phyloP scores from a whole-genome alignment of 805 yeast genomes.

The Blastobotrys attinorum region DNA sequence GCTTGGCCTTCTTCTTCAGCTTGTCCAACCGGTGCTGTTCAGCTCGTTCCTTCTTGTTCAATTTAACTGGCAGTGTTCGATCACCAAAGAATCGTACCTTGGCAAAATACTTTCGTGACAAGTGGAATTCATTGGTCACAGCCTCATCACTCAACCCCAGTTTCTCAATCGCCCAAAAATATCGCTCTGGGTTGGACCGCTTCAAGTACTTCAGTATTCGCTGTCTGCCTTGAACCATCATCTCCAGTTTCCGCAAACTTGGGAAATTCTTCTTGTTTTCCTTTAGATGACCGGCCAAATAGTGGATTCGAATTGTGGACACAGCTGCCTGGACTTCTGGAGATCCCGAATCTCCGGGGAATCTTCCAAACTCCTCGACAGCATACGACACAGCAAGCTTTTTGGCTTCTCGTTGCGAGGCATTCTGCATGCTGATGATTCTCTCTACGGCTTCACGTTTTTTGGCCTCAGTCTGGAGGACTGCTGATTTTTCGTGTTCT shows the following conservation, averaged over 20 bases:
- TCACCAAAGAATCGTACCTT: conserved; percentile 32
- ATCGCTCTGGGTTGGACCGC: conserved; percentile 68
- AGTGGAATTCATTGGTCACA: conserved; percentile 61
- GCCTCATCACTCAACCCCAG: conserved; percentile 80
- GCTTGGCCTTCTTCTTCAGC: conserved; percentile 17
- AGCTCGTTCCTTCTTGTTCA: conserved; percentile 18
- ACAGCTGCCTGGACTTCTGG: conserved; percentile 95
- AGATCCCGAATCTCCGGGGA: conserved; percentile 88
- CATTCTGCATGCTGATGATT: conserved; percentile 66
- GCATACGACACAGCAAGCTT: conserved; percentile 59
- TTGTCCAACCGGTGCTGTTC: conserved; percentile 12
- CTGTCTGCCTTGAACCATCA: conserved; percentile 86
- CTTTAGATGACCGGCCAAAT: conserved; percentile 64
- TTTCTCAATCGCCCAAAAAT: conserved; percentile 79
- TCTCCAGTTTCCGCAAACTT: conserved; percentile 64
- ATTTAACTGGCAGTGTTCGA: conserved; percentile 26
- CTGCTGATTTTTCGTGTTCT: conserved; percentile 21
- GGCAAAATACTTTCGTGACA: conserved; percentile 29
- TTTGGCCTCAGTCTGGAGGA: conserved; percentile 35
- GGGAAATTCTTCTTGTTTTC: conserved; percentile 64
- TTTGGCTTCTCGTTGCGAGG: conserved; percentile 49
- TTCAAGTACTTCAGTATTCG: conserved; percentile 74
- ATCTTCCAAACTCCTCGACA: conserved; percentile 67
- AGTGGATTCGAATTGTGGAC: conserved; percentile 71
- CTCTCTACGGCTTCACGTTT: conserved; percentile 65